Percentiles rank a stretch among this genome's conserved stretches.
Conservation (phyloP, 257 asterid genomes). For the Coffea canephora region DNA sequence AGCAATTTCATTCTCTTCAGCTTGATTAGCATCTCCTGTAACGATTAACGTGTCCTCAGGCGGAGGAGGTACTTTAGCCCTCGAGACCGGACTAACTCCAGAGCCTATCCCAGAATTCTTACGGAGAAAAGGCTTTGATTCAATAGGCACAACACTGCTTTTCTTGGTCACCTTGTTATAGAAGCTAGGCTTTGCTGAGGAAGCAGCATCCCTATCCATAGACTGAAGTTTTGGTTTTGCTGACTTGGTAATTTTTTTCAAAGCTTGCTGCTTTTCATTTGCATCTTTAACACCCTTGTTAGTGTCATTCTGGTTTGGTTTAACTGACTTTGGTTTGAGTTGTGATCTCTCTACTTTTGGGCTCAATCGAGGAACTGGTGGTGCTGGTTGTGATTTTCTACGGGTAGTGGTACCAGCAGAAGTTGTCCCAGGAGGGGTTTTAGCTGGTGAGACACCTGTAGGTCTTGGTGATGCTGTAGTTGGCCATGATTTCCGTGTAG, state of each 20-base stretch:
- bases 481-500: conserved; percentile 87
- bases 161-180: conserved; percentile 78
- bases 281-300: conserved; percentile 45
- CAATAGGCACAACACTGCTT: conserved; percentile 89
- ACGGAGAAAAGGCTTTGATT: conserved; percentile 90
- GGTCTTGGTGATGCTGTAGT: conserved; percentile 65
- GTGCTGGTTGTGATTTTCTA: conserved; percentile 63
- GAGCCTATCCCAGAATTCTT: conserved; percentile 67
- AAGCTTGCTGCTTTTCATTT: conserved; percentile 53
- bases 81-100: conserved; percentile 43
- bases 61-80: conserved; percentile 44
- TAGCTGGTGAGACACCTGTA: conserved; percentile 58
- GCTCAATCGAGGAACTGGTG: conserved; percentile 46
- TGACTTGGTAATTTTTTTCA: conserved; percentile 46
- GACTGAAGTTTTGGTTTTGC: conserved; percentile 51
- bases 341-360: conserved; percentile 52
- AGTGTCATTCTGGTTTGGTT: conserved; percentile 40
- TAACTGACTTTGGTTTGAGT: conserved; percentile 43
- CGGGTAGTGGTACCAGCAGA: conserved; percentile 52
- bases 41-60: conserved; percentile 43
- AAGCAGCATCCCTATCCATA: conserved; percentile 44
- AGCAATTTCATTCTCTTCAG: conserved; percentile 41
- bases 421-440: conserved; percentile 42
- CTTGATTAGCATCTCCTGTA: conserved; percentile 29
- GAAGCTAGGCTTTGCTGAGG: conserved; percentile 58